phyloP scores from a whole-genome alignment of 192 early-diverging fungal genomes.

The Coemansia sp. region DNA sequence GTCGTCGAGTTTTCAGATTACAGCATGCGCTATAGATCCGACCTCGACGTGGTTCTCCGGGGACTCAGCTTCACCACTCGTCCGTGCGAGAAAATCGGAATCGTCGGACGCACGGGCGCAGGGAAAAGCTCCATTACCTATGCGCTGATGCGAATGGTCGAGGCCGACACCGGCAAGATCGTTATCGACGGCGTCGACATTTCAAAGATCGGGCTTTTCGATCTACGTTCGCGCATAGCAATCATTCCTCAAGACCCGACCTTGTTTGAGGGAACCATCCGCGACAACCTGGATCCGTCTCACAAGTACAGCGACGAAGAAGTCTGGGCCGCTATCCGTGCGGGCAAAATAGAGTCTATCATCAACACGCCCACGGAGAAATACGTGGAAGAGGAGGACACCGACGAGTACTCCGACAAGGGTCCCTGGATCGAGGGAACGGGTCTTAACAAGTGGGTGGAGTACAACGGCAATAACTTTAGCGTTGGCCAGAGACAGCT shows the following conservation, averaged over 20 bases:
- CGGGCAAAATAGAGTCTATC: slow-evolving; percentile 16
- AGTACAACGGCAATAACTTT: slow-evolving; percentile 63
- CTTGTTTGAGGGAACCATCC: slow-evolving; percentile 59
- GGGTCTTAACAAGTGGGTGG: slow-evolving; percentile 33
- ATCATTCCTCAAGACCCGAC: slow-evolving; percentile 86
- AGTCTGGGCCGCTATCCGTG: slow-evolving; percentile 57
- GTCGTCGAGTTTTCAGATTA: slow-evolving; percentile 68
- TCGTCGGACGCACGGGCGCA: slow-evolving; percentile 59
- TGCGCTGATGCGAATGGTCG: slow-evolving; percentile 63
- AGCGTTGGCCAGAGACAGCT: slow-evolving; percentile 74
- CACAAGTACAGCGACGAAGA: slow-evolving; percentile 45
- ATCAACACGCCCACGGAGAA: slow-evolving; percentile 9
- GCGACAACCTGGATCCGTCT: slow-evolving; percentile 55
- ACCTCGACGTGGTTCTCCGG: slow-evolving; percentile 71
- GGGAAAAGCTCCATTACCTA: slow-evolving; percentile 61
- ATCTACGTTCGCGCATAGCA: slow-evolving; percentile 59
- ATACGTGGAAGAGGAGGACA: slow-evolving; percentile 52
- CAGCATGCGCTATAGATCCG: slow-evolving; percentile 73
- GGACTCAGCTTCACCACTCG: slow-evolving; percentile 30
- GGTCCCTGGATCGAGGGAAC: slow-evolving; percentile 56
- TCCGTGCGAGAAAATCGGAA: slow-evolving; percentile 20
- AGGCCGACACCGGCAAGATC: slow-evolving; percentile 59
- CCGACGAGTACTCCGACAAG: slow-evolving; percentile 35
- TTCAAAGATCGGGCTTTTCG: slow-evolving; percentile 39
- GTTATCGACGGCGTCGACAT: slow-evolving; percentile 61